Conservation (phyloP, 768 basidiomycete species). For the Pholiota microspora region DNA sequence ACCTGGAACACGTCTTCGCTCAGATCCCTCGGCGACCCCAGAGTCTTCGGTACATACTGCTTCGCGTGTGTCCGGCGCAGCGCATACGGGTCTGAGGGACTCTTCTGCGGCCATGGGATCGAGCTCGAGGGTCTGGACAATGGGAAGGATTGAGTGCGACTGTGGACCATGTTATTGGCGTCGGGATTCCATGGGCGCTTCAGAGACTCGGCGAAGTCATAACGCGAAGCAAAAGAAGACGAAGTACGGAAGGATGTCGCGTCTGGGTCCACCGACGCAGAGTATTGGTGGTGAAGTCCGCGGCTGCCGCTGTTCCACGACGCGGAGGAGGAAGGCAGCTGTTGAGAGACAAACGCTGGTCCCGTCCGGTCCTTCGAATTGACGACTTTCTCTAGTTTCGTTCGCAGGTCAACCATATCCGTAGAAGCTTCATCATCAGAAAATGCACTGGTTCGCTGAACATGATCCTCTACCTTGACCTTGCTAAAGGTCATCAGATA, state of each 20-base stretch:
- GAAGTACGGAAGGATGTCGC: conserved; percentile 32
- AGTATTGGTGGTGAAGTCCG: conserved; percentile 1
- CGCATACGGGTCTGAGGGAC: conserved; percentile 15
- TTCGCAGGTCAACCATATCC: conserved; percentile 57
- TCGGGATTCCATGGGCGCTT: conserved; percentile 46
- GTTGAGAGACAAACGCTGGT: conserved; percentile 10
- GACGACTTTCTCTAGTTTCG: conserved; percentile 65
- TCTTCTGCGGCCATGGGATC: conserved; percentile 39
- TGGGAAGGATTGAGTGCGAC: conserved; percentile 49
- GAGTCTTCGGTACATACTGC: conserved; percentile 2
- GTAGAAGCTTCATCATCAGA: conserved; percentile 35
- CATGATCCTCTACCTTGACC: conserved; percentile 21
- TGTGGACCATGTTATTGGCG: conserved; percentile 24
- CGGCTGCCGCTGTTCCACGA: conserved; percentile 2
- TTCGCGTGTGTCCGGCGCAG: conserved; percentile 6
- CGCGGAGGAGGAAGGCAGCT: background rate
- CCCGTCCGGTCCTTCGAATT: conserved; percentile 28
- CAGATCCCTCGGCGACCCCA: conserved; percentile 55
- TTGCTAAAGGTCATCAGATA: conserved; percentile 72
- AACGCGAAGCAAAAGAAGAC: conserved; percentile 47
- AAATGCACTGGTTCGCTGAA: conserved; percentile 20
- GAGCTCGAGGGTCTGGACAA: conserved; percentile 27
- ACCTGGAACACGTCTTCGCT: conserved; percentile 25
- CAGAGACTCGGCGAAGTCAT: conserved; percentile 55
- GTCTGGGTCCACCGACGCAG: conserved; percentile 18